phyloP scores from a whole-genome alignment of 148 eudicot genomes.

The Agrostemma githago region DNA sequence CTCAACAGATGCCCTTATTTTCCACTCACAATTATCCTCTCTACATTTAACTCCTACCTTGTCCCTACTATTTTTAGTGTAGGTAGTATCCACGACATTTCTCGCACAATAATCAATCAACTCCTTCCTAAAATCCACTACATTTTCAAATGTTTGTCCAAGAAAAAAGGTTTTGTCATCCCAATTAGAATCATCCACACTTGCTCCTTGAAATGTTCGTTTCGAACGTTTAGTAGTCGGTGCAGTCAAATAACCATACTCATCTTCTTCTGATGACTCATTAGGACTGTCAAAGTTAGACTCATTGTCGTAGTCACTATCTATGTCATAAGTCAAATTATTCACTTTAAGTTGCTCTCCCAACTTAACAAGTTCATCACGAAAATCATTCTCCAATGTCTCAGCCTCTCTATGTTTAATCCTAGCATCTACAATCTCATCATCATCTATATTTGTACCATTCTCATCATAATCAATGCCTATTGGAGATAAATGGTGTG shows the following conservation, averaged over 20 bases:
- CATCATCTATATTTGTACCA: background rate
- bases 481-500: no score
- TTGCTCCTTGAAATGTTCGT: background rate
- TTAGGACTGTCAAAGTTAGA: background rate
- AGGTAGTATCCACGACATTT: background rate
- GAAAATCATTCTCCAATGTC: background rate
- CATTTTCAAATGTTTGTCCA: background rate
- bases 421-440: background rate
- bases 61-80: background rate
- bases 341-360: background rate
- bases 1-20: background rate
- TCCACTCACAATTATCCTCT: background rate
- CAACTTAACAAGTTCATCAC: background rate
- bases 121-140: background rate
- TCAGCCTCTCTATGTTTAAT: background rate
- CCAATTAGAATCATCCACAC: background rate
- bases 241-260: background rate
- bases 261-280: background rate
- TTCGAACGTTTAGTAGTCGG: background rate
- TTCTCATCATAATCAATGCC: background rate
- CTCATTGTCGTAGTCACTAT: background rate
- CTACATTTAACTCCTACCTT: background rate
- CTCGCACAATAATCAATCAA: background rate
- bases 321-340: background rate
- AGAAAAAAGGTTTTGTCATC: background rate